Evolutionary conservation across 2,329 filamentous ascomycete genomes (phyloP).

Genomic region (Colletotrichum liaoningense): DNA sequence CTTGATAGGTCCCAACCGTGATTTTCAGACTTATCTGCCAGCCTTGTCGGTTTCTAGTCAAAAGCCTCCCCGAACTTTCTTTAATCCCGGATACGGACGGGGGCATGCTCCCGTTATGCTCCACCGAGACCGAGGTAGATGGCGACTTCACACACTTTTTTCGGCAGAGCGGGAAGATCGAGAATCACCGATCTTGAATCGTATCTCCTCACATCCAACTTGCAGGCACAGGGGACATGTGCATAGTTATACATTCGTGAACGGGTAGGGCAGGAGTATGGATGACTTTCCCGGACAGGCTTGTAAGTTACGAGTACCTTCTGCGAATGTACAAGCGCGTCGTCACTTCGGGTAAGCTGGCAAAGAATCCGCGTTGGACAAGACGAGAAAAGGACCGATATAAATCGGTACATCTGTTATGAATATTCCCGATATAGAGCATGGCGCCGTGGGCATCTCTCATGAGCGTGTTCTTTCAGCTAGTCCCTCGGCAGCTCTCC

Average conservation of each 20-base stretch:
- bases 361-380: not conserved
- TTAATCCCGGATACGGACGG: not conserved
- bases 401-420: not conserved
- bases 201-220: not conserved
- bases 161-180: not conserved
- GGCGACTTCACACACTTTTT: conserved; percentile 17
- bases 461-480: conserved; percentile 8
- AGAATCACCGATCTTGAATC: not conserved
- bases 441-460: conserved; percentile 1
- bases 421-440: conserved; percentile 11
- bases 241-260: not conserved
- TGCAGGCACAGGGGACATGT: conserved; percentile 1
- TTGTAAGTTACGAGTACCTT: not conserved
- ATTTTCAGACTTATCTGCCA: conserved; percentile 6
- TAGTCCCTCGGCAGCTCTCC: conserved; percentile 7
- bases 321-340: not conserved
- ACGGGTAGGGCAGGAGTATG: not conserved
- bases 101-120: not conserved
- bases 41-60: not conserved
- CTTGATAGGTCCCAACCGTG: not conserved
- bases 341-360: not conserved
- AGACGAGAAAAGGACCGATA: not conserved
- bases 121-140: conserved; percentile 7
- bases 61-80: conserved; percentile 20
- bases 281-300: not conserved